Conservation (phyloP, 805 yeast species). For the Cyberlindnera subsufficiens region DNA sequence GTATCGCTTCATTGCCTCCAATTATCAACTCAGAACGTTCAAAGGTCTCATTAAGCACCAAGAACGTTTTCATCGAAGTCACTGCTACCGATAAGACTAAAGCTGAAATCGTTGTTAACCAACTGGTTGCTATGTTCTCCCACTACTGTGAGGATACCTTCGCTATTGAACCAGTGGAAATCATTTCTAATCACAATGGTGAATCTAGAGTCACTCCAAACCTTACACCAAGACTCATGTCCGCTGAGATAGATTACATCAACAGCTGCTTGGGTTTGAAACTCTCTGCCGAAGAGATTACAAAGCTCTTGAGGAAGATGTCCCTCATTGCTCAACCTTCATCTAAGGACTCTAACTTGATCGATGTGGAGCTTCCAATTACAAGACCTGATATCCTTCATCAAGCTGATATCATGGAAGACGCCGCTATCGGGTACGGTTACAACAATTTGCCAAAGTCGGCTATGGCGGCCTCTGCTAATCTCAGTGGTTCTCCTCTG, state of each 20-base stretch:
- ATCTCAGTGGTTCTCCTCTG: conserved; percentile 76
- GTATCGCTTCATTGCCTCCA: conserved; percentile 92
- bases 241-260: conserved; percentile 77
- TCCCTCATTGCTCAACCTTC: conserved; percentile 62
- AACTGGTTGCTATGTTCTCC: conserved; percentile 92
- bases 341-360: conserved; percentile 33
- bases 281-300: conserved; percentile 61
- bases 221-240: conserved; percentile 57
- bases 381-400: conserved; percentile 95
- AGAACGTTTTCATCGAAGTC: conserved; percentile 84
- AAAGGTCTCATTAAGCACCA: conserved; percentile 80
- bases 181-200: conserved; percentile 74
- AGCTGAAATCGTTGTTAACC: conserved; percentile 87
- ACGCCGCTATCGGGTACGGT: conserved; percentile 94
- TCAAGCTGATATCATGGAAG: conserved; percentile 98
- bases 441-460: conserved; percentile 82
- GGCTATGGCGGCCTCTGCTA: conserved; percentile 69
- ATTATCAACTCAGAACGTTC: conserved; percentile 90
- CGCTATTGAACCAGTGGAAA: conserved; percentile 83
- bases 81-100: conserved; percentile 96
- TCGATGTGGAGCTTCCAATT: conserved; percentile 64
- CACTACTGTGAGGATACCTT: conserved; percentile 78
- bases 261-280: conserved; percentile 90
- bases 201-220: conserved; percentile 75
- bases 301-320: conserved; percentile 70